Evolutionary conservation across 345 rosid genomes (phyloP), one percentile per base, ranked within the genome.

Genomic region (Carallia brachiata): DNA sequence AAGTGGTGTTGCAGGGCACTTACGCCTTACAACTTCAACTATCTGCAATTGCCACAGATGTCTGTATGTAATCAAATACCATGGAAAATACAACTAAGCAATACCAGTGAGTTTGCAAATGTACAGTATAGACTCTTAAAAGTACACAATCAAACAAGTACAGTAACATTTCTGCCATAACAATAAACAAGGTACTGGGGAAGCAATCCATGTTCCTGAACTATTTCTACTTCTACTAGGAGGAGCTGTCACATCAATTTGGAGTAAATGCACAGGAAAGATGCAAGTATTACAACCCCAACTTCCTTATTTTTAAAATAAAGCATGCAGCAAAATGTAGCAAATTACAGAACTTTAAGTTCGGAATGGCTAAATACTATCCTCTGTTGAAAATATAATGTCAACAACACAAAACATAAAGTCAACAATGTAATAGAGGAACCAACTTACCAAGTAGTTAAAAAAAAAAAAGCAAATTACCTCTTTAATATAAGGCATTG

Each of bases 401-500:
- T 30, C 55, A 23, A 36, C 3, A 48, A 31, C 10, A 61, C 31
- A 28, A 17, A 57, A 44, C 1, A 15, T 27, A 39, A 34, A 44
- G 1, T 36, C n/a, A 13, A 12, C 3, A 50, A 5, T 47, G 50
- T 10, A 39, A 30, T 6, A 53, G 18, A 72, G 27, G 40, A 40
- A 48, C 57, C 34, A 18, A 63, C 36, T 66, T 7, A 54, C 23
- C 44, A 54, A 54, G 30, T 18, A 53, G 28, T n/a, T 23, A 23
- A 23, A 23, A 23, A 1, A 54, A 7, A 54, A 54, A 2, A 54
- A n/a, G 18, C 34, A 70, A 73, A 27, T 71, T 77, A 89, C 97
- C 96, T 93, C 89, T 74, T 81, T 79, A 64, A 93, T 91, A 75
- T 88, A 88, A 32, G 97, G 96, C 79, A 86, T 90, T 18, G 96